Evolutionary conservation across 192 early-diverging fungal genomes (phyloP), one percentile per base, ranked within the genome.

Genomic region (Entrophospora sp.): DNA sequence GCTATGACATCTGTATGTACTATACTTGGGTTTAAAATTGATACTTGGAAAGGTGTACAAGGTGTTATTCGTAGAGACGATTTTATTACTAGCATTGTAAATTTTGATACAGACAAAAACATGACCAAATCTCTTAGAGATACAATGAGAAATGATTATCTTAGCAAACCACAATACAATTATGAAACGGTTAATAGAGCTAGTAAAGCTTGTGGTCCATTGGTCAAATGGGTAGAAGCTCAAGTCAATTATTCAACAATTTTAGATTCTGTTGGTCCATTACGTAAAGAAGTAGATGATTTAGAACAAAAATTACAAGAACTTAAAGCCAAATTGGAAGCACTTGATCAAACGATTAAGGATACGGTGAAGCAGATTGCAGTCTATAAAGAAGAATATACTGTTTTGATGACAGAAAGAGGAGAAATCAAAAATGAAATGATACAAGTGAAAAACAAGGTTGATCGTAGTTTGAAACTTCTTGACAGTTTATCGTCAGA

Each of bases 1-100:
- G 92, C 98, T 9, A 90, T 99, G 87, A 96, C 97, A 61, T 88
- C 92, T 52, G 98, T 99, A 10, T 99, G 98, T 75, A 88, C 87
- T 13, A 73, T 99, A 43, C 84, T 99, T 14, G 95, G 95, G 16
- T 83, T 91, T 71, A 87, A 84, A 38, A 69, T 86, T 64, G 87
- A 90, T 1, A 84, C 81, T 60, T 99, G 98, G 98, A 97, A 94
- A 75, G 78, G 81, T 24, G 88, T 97, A 13, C 94, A 96, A 75
- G 79, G 76, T 45, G 81, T 94, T 42, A 85, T 99, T 61, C 86
- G 94, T 58, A 82, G 89, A 66, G 96, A 98, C 69, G 96, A 98
- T 75, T 99, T 98, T 68, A 99, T 99, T 67, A 72, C 89, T 24
- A 94, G 85, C 65, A 98, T 99, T 71, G 91, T 99, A 63, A 91